Evolutionary conservation across 1,139 yeast genomes (phyloP), one percentile per base, ranked within the genome.

Genomic region (Suhomyces choctaworum): DNA sequence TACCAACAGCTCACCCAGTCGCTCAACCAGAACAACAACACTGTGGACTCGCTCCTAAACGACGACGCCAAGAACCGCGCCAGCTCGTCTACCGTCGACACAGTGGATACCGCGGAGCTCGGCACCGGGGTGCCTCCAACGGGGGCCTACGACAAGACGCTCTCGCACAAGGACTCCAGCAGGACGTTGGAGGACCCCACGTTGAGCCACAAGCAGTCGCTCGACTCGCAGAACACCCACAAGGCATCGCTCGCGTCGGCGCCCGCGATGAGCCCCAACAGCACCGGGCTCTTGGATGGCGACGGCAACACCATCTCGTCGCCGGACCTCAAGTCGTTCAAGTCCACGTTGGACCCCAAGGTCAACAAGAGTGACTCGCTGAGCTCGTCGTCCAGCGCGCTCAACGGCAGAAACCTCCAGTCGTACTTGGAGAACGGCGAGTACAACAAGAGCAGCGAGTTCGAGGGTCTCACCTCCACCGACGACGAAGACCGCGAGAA

Each of bases 271-370:
- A 22, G 20, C 16, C 20, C 7, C 4, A 17, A 17, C 20, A 17
- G 20, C 8, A 8, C 12, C 22, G 20, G 4, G 4, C 16, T 22
- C 13, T 14, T 22, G 15, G 14, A 25, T 7, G 12, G 21, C 11
- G 34, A 31, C 3, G 22, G 11, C 7, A 21, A 21, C 12, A 11
- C 32, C 22, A 31, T 40, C 19, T 34, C 44, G 32, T 9, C 42
- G 15, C 46, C 46, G 9, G 46, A 40, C 17, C 34, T 44, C 29
- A 36, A 25, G 32, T 38, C 37, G 22, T 53, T 45, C 40, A 45
- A 50, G 21, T 48, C 56, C 12, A 63, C 66, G 7, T 54, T 71
- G 39, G 77, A 73, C 40, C 78, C 78, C 0, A 30, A 31, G 26
- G 17, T 25, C 4, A 75, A 74, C 1, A 62, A 62, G 33, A 65